Base-by-base conservation (phyloP, 139 green algal genomes). In the Deuterostichococcus epilithicus region DNA sequence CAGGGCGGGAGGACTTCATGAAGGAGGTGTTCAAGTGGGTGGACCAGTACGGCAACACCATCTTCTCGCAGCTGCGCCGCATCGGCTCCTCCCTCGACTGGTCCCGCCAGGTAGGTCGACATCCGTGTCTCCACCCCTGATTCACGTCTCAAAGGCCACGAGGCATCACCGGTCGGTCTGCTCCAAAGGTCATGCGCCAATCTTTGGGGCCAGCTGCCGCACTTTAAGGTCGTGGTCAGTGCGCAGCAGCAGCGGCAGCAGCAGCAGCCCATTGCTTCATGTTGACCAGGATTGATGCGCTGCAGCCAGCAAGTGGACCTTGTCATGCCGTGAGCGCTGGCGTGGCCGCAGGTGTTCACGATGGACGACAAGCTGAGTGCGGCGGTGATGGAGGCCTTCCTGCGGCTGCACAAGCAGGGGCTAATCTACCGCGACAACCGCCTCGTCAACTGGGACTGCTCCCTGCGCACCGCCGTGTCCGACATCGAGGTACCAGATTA, bases 381-480 rank as follows among this genome's bases (percentile, higher is more conserved):
- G 30, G 86, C 91, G 18, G 88, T 93, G 10, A 80, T 86, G 73
- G 90, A 94, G 81, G 91, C 89, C 5, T 96, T 95, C 76, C 71
- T 95, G 76, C 78, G 82, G 30, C 82, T 97, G 82, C 83, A 93
- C 74, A 68, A 66, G 28, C 80, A 93, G 8, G 94, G 93, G 23
- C 82, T 93, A 65, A 94, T 99, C 82, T 99, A 99, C 88, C 87
- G 95, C 34, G 95, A 98, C 80, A 97, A 98, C 86, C 91, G 96
- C 39, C 89, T 99, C 38, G 96, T 99, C 52, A 99, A 99, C 91
- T 99, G 96, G 96, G 92, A 89, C 85, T 97, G 91, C 83, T 79
- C 78, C 26, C 90, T 99, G 72, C 86, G 90, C 47, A 98, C 96
- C 0, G 96, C 94, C 15, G 92, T 99, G 22, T 97, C 90, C 0